Evolutionary conservation across 495 filamentous ascomycete genomes (phyloP).

Genomic region (Alectoria sarmentosa): DNA sequence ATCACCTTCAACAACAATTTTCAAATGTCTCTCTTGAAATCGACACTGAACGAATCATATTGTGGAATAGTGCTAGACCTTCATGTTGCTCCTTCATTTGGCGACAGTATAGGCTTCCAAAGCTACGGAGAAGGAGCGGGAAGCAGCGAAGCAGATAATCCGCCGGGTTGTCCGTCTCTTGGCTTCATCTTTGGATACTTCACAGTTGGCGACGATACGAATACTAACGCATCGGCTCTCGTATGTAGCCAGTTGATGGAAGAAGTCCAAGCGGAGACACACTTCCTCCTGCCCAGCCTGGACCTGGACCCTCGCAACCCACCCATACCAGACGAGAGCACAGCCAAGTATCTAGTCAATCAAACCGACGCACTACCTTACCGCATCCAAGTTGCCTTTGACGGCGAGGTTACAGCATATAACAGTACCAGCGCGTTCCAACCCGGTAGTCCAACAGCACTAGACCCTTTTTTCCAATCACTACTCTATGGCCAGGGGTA

Average conservation of each 20-base stretch:
- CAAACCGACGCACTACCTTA: neutral
- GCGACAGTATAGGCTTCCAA: neutral
- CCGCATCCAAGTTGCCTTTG: neutral
- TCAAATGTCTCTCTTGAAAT: neutral
- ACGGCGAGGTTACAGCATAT: neutral
- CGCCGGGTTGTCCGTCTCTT: constrained; percentile 2
- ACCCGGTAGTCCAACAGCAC: neutral
- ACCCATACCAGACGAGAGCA: neutral
- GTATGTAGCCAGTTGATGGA: neutral
- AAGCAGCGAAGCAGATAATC: constrained; percentile 1
- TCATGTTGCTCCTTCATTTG: constrained; percentile 1
- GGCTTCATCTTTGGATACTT: neutral
- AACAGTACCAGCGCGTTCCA: neutral
- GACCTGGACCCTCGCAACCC: neutral
- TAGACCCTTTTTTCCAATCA: neutral
- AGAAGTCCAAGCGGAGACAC: constrained; percentile 2
- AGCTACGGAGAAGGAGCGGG: neutral
- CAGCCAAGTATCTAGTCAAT: neutral
- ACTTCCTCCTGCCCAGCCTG: neutral
- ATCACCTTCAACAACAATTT: neutral
- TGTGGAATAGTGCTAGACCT: neutral
- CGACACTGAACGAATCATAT: neutral
- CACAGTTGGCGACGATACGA: neutral
- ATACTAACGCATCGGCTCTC: neutral
- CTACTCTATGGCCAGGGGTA: neutral